Percentiles rank a stretch among this genome's conserved stretches.
Conservation (phyloP, 371 early-diverging fungal genomes). For the Blakeslea trispora region DNA sequence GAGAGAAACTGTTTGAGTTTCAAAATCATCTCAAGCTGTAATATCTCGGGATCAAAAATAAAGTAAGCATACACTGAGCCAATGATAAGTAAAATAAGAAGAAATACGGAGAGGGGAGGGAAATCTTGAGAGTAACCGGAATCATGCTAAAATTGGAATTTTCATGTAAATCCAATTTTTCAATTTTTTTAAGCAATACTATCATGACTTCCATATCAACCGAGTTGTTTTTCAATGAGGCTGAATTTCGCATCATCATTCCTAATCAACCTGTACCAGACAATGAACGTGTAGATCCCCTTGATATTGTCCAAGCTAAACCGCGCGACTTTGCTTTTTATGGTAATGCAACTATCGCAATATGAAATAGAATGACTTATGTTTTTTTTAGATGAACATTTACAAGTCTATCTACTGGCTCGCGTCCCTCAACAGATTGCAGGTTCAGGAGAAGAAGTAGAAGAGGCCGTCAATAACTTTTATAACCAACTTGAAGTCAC, state of each 20-base stretch:
- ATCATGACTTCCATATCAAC: slow-evolving; percentile 27
- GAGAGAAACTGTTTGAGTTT: too few relatives aligned
- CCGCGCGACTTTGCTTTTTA: slow-evolving; percentile 49
- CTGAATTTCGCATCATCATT: slow-evolving; percentile 69
- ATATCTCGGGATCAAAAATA: too few relatives aligned
- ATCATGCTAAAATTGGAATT: too few relatives aligned
- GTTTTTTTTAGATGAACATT: slow-evolving; percentile 39
- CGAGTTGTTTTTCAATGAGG: slow-evolving; percentile 51
- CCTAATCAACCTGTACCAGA: slow-evolving; percentile 52
- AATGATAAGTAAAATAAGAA: too few relatives aligned
- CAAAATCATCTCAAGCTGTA: too few relatives aligned
- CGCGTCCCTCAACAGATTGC: slow-evolving; percentile 32
- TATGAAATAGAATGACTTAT: neutral
- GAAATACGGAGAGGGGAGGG: too few relatives aligned
- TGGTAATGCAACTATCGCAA: slow-evolving; percentile 20
- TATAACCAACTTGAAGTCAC: slow-evolving; percentile 62
- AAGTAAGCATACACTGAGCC: too few relatives aligned
- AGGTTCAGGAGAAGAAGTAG: slow-evolving; percentile 37
- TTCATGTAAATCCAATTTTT: too few relatives aligned
- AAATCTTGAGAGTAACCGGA: too few relatives aligned
- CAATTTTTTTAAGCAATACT: too few relatives aligned
- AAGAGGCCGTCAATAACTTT: slow-evolving; percentile 36
- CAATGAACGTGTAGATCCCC: slow-evolving; percentile 15
- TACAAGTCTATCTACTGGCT: slow-evolving; percentile 40
- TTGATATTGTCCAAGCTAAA: slow-evolving; percentile 24